A percentile compares a stretch with the other conserved stretches of the same genome.
Conservation (phyloP, 768 basidiomycete species). For the Boletus rex-veris region DNA sequence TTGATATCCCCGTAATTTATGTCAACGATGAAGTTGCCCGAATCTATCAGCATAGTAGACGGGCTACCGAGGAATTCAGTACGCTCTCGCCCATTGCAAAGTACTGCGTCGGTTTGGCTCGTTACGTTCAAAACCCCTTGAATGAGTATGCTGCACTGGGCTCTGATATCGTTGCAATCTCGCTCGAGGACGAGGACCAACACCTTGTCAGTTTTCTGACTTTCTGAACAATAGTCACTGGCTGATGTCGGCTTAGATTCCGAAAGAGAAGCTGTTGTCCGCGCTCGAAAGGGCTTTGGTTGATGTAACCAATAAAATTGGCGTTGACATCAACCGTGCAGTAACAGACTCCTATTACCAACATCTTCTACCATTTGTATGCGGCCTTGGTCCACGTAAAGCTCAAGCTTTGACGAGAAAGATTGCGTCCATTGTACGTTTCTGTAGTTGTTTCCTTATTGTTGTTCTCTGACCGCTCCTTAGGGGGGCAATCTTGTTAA, state of each 20-base stretch:
- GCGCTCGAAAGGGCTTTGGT: constrained; percentile 86
- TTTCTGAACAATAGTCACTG: background rate
- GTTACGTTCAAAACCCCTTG: constrained; percentile 89
- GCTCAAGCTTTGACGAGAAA: constrained; percentile 80
- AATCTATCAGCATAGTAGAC: constrained; percentile 87
- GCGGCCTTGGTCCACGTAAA: constrained; percentile 94
- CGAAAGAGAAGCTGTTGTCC: constrained; percentile 75
- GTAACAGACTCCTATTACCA: constrained; percentile 87
- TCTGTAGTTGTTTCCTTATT: background rate
- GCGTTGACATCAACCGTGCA: constrained; percentile 94
- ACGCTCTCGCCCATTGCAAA: constrained; percentile 73
- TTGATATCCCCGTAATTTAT: constrained; percentile 74
- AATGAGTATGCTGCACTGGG: constrained; percentile 94
- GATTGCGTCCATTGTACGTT: constrained; percentile 68
- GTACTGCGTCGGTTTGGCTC: constrained; percentile 91
- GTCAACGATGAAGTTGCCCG: constrained; percentile 90
- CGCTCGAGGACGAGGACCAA: constrained; percentile 83
- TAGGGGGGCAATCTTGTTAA: constrained; percentile 88
- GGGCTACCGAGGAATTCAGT: constrained; percentile 81
- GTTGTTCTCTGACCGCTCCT: background rate
- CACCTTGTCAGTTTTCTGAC: constrained; percentile 58
- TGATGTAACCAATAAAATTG: constrained; percentile 87
- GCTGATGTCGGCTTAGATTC: constrained; percentile 52
- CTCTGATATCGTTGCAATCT: constrained; percentile 74
- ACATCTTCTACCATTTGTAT: constrained; percentile 82